Evolutionary conservation across 1,284 basidiomycete species (phyloP), one percentile per base, ranked within the genome.

Genomic region (Bjerkandera adusta): DNA sequence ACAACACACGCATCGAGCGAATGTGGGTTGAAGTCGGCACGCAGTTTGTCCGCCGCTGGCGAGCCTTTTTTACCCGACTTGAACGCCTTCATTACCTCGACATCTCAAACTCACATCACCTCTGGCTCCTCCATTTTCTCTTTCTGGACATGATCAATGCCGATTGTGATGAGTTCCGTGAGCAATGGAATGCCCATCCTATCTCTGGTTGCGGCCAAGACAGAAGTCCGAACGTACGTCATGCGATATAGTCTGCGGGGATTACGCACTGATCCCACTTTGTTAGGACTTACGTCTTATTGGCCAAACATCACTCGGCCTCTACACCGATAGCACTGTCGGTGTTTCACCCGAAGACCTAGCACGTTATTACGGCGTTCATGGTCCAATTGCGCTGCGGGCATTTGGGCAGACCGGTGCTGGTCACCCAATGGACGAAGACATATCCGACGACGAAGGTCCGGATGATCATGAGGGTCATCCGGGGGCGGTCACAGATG

Each of bases 101-200:
- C 24, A 34, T 52, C 0, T 25, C 45, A 0, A 59, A 71, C 24
- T 48, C 61, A 0, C 2, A 47, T 1, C 71, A 77, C 50, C 44
- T 72, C 0, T 76, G 75, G 75, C 63, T 75, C 0, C 52, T 76
- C 0, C 72, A 76, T 38, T 29, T 39, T 8, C 56, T 76, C 0
- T 77, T 75, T 47, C 59, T 75, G 1, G 48, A 58, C 4, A 26
- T 39, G 0, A 68, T 77, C 20, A 69, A 76, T 27, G 16, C 38
- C 1, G 70, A 75, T 46, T 73, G 70, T 40, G 3, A 59, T 3
- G 37, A 46, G 1, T 77, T 73, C 36, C 48, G 56, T 25, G 12
- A 48, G 0, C 56, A 64, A 13, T 76, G 72, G 71, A 73, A 75
- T 52, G 12, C 38, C 4, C 66, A 75, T 54, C 67, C 65, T 1